Evolutionary conservation across 129 eudicot species (phyloP), one percentile per base, ranked within the genome.

Genomic region (Pseudognaphalium luteoalbum): DNA sequence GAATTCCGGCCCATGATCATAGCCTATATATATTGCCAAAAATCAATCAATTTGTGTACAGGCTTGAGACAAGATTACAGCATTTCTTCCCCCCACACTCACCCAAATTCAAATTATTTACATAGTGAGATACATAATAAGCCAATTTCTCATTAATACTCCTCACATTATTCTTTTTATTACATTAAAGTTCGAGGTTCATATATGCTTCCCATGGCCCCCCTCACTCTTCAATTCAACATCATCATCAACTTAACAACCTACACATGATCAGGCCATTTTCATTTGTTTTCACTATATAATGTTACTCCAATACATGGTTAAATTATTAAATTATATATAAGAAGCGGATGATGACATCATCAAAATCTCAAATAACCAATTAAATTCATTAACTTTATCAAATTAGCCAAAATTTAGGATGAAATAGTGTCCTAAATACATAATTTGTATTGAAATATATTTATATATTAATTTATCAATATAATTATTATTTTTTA

Each of bases 51-150:
- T 73, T 44, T 56, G 12, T 66, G 35, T 80, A 50, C 83, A 80
- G 83, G 78, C 82, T 80, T 73, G 74, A 39, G 83, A 73, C 78
- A 80, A 80, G 58, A 80, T 72, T 72, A 54, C 59, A 72, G 42
- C 83, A 64, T 22, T 37, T 11, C 50, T 17, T 12, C 19, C 59
- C 59, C 80, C 25, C 74, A 37, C 66, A 30, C 70, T 14, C 63
- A 51, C 71, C 51, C 52, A 66, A 14, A 66, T 68, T 21, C 52
- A 66, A 14, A 66, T 68, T 21, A 59, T 62, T 7, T 42, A 42
- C 56, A 72, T 4, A 71, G 17, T 20, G 44, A 71, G 39, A 72
- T 79, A 35, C 44, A 79, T 79, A 64, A 72, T 79, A 79, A 63
- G 83, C 74, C 78, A 79, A 72, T 72, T 2, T 37, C 73, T 58